These are phyloP conservation scores for Rhododendron griersonianum DNA, from an alignment of 148 eudicot species.

Conservation along the genomic window DNA sequence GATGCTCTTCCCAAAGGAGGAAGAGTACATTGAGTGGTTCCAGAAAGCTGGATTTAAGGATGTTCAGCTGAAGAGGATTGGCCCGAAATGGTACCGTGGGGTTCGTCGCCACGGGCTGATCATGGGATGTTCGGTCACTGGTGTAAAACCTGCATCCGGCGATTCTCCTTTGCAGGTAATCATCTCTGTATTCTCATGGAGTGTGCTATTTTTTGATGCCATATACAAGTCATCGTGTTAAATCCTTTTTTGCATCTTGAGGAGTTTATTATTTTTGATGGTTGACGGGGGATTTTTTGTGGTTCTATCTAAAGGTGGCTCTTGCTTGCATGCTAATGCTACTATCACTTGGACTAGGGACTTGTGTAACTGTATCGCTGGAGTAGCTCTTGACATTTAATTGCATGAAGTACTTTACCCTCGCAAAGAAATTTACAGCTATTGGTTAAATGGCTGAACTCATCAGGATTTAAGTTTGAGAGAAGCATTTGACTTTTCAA, in stretches of 20 bases:
- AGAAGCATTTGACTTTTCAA: background rate
- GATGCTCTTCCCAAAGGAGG: slow-evolving; percentile 99
- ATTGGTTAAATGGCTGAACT: background rate
- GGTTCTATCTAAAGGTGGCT: background rate
- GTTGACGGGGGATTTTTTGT: background rate
- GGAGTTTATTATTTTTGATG: background rate
- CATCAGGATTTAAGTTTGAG: background rate
- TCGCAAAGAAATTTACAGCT: background rate
- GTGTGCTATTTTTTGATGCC: background rate
- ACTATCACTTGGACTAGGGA: background rate
- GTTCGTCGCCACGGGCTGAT: slow-evolving; percentile 96
- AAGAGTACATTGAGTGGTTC: slow-evolving; percentile 95
- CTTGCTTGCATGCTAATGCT: background rate
- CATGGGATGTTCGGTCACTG: slow-evolving; percentile 97
- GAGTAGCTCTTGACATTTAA: background rate
- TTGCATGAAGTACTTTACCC: background rate
- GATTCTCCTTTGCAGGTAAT: slow-evolving; percentile 94
- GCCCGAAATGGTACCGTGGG: slow-evolving; percentile 96
- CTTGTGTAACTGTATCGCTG: background rate
- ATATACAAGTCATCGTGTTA: background rate
- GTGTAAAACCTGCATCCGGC: slow-evolving; percentile 80
- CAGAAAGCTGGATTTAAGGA: slow-evolving; percentile 83
- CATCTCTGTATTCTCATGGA: background rate
- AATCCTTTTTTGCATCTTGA: background rate
- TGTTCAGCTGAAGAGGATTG: slow-evolving; percentile 85